These are phyloP conservation scores for Pyrrhoderma noxium DNA, from an alignment of 1,284 basidiomycete genomes.

Conservation along the genomic window DNA sequence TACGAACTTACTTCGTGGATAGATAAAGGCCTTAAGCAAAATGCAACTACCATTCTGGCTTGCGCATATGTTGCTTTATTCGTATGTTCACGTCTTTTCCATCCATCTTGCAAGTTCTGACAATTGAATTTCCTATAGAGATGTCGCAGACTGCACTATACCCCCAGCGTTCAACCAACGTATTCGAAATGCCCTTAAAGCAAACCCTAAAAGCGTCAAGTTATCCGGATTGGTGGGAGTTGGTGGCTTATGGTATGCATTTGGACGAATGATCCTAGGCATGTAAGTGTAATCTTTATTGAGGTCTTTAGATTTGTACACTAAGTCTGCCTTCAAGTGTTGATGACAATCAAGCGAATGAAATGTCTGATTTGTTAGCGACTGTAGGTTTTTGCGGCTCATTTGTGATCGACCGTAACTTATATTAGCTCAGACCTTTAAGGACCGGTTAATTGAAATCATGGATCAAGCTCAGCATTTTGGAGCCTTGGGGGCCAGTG, in stretches of 20 bases:
- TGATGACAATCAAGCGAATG: constrained; percentile 59
- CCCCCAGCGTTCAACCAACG: constrained; percentile 68
- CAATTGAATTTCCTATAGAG: constrained; percentile 36
- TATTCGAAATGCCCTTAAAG: constrained; percentile 79
- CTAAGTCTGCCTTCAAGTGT: constrained; percentile 37
- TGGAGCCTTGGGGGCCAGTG: constrained; percentile 59
- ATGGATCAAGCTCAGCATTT: constrained; percentile 90
- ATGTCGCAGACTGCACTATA: constrained; percentile 81
- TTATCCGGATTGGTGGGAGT: constrained; percentile 75
- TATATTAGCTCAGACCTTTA: constrained; percentile 62
- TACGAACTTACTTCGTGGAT: too few relatives aligned
- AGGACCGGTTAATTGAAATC: constrained; percentile 67
- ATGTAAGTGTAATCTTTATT: constrained; percentile 44
- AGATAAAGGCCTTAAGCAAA: constrained; percentile 72
- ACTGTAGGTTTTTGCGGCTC: constrained; percentile 37
- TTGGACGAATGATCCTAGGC: constrained; percentile 75
- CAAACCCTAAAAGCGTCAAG: constrained; percentile 74
- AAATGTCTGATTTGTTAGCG: constrained; percentile 62
- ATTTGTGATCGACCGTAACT: constrained; percentile 1
- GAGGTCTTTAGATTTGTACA: constrained; percentile 1
- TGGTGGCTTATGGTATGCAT: constrained; percentile 86
- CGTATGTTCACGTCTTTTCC: constrained; percentile 41
- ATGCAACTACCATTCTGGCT: constrained; percentile 83
- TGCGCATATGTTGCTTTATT: constrained; percentile 73
- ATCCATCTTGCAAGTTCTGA: constrained; percentile 4